A percentile compares a stretch with the other conserved stretches of the same genome.
Conservation (phyloP, 805 yeast genomes). For the Grigorovia yakushimaensis region DNA sequence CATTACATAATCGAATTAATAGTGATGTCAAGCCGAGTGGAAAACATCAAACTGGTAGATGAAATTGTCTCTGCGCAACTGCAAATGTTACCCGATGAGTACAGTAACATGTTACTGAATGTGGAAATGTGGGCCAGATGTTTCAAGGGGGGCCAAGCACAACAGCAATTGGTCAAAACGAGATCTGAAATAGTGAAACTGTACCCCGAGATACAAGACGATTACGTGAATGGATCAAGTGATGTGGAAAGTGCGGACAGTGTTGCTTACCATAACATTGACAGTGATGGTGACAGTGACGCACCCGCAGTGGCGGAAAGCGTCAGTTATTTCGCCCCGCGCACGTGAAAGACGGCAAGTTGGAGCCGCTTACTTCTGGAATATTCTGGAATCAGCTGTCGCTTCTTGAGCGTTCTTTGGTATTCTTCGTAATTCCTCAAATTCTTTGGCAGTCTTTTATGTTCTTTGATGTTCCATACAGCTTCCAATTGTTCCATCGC, state of each 20-base stretch:
- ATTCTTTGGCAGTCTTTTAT: too few species aligned
- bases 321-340: background rate
- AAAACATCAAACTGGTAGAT: slow-evolving; percentile 10
- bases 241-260: background rate
- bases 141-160: slow-evolving; percentile 5
- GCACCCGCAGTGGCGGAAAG: slow-evolving; percentile 8
- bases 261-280: slow-evolving; percentile 2
- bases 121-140: slow-evolving; percentile 13
- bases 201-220: background rate
- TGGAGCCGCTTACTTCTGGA: too few species aligned
- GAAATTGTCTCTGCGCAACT: slow-evolving; percentile 14
- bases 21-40: background rate
- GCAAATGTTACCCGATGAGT: slow-evolving; percentile 17
- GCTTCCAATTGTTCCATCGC: background rate
- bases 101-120: slow-evolving; percentile 16
- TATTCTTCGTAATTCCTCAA: too few species aligned
- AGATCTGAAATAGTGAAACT: background rate
- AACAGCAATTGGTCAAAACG: background rate
- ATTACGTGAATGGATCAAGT: background rate
- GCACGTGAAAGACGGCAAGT: too few species aligned
- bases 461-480: too few species aligned
- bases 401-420: too few species aligned
- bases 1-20: slow-evolving; percentile 37
- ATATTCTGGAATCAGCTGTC: too few species aligned
- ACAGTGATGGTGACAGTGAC: slow-evolving; percentile 1